These are phyloP conservation scores for Eucalyptus pumila DNA, from an alignment of 345 rosid species.

Conservation along the genomic window DNA sequence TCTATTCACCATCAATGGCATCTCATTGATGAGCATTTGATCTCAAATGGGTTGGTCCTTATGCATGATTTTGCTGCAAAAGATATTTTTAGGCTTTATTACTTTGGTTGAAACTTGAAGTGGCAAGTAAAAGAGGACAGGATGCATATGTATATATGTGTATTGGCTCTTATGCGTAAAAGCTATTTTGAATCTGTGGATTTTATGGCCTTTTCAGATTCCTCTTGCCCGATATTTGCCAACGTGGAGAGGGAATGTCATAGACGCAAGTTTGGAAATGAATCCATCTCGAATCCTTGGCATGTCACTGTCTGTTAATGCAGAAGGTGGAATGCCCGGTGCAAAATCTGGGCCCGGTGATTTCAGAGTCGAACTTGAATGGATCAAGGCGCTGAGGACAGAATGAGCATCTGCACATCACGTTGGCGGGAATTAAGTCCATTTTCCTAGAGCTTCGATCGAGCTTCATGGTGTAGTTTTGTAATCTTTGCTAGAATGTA, in stretches of 20 bases:
- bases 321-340: constrained; percentile 63
- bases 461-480: background rate
- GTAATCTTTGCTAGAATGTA: background rate
- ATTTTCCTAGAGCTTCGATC: background rate
- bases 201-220: constrained; percentile 25
- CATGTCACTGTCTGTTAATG: constrained; percentile 81
- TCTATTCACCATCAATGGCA: background rate
- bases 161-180: background rate
- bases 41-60: background rate
- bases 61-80: background rate
- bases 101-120: background rate
- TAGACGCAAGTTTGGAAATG: constrained; percentile 79
- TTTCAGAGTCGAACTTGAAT: constrained; percentile 66
- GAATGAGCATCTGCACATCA: background rate
- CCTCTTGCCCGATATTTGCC: constrained; percentile 67
- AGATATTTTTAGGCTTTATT: background rate
- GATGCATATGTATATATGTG: background rate
- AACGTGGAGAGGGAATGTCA: constrained; percentile 91
- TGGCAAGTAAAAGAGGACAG: background rate
- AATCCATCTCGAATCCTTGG: constrained; percentile 68
- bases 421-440: background rate
- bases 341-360: constrained; percentile 73
- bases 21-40: background rate
- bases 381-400: constrained; percentile 67
- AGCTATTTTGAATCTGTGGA: background rate